Percentiles rank a stretch among this genome's conserved stretches.
These are phyloP conservation scores for Cystobasidium pallidum DNA, from an alignment of 1,284 basidiomycete genomes.

Conservation along the genomic window DNA sequence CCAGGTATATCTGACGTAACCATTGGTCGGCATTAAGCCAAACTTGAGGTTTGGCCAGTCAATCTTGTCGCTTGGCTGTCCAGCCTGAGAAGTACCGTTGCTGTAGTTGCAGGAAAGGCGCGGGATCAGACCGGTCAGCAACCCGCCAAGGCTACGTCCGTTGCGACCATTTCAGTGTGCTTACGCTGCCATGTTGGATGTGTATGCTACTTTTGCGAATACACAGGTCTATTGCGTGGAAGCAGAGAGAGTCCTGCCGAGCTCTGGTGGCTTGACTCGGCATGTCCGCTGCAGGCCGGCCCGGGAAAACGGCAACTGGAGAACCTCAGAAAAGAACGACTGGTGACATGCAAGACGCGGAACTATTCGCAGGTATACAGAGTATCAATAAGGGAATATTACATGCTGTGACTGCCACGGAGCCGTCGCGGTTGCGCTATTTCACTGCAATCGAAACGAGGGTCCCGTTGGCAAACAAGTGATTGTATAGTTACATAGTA, in stretches of 20 bases:
- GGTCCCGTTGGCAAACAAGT: background rate
- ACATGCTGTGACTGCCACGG: background rate
- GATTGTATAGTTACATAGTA: no score
- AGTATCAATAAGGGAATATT: background rate
- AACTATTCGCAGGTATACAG: constrained; percentile 1
- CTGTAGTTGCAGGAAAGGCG: background rate
- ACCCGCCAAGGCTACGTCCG: background rate
- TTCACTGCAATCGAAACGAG: background rate
- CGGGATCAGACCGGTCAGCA: background rate
- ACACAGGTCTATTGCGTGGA: background rate
- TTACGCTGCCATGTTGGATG: constrained; percentile 15
- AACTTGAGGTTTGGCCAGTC: constrained; percentile 53
- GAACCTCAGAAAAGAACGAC: background rate
- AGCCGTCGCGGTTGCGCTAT: background rate
- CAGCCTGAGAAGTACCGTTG: constrained; percentile 25
- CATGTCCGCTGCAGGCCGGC: background rate
- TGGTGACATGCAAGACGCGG: background rate
- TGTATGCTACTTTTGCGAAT: background rate
- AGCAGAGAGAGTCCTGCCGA: background rate
- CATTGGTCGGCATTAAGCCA: constrained; percentile 48
- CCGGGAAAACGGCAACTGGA: background rate
- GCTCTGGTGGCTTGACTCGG: background rate
- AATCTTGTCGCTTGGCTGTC: constrained; percentile 38
- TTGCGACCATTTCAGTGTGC: background rate
- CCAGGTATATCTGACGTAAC: constrained; percentile 48